Evolutionary conservation across 2,329 filamentous ascomycete genomes (phyloP).

Genomic region (Talaromyces sp.): DNA sequence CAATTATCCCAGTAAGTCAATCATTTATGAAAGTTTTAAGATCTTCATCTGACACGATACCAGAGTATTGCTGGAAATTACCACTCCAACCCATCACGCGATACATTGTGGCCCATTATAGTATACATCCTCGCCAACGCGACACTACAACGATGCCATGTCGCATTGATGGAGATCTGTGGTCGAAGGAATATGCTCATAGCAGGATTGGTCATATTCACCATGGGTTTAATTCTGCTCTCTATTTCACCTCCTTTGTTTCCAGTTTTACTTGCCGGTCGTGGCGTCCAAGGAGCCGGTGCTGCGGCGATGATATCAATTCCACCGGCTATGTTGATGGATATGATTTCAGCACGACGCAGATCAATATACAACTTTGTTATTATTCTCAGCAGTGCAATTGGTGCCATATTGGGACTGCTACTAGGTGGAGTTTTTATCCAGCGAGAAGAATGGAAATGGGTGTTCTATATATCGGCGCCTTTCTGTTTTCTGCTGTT

Average conservation of each 20-base stretch:
- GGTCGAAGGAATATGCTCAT: slow-evolving; percentile 6
- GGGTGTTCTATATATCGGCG: slow-evolving; percentile 15
- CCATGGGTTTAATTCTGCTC: slow-evolving; percentile 8
- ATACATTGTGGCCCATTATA: slow-evolving; percentile 12
- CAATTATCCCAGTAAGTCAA: slow-evolving; percentile 7
- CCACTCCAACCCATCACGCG: not conserved
- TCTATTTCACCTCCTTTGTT: slow-evolving; percentile 7
- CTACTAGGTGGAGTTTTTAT: not conserved
- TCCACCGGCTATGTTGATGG: slow-evolving; percentile 2
- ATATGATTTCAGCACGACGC: slow-evolving; percentile 1
- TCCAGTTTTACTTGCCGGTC: slow-evolving; percentile 10
- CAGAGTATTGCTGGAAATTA: slow-evolving; percentile 9
- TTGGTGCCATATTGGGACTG: slow-evolving; percentile 6
- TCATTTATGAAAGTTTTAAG: not conserved
- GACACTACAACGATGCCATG: not conserved
- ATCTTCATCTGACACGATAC: not conserved
- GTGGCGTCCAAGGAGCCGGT: slow-evolving; percentile 13
- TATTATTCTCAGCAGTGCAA: slow-evolving; percentile 1
- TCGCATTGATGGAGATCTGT: slow-evolving; percentile 11
- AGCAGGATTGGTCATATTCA: slow-evolving; percentile 8
- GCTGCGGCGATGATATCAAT: slow-evolving; percentile 11
- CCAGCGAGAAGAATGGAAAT: slow-evolving; percentile 9
- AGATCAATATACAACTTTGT: slow-evolving; percentile 11
- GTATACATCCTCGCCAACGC: slow-evolving; percentile 13
- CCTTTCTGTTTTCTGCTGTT: slow-evolving; percentile 11